These are phyloP conservation scores for Creolimax fragrantissima DNA, from an alignment of 78 protist species.

Conservation along the genomic window DNA sequence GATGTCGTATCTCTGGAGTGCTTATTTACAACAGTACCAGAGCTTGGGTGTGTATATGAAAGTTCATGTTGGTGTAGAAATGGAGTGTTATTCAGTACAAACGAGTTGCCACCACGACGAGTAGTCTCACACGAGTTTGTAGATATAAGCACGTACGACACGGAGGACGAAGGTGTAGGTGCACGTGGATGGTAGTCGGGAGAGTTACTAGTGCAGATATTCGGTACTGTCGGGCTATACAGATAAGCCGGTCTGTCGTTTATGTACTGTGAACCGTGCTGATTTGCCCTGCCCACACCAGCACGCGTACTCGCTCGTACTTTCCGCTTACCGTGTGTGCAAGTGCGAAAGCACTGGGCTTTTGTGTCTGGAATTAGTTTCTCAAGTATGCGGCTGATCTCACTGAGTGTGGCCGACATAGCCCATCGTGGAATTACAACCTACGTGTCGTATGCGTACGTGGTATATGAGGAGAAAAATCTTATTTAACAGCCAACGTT, in stretches of 20 bases:
- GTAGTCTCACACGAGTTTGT: background rate
- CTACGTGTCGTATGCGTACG: too few relatives aligned
- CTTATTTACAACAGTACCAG: background rate
- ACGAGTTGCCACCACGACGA: too few relatives aligned
- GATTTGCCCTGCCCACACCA: too few relatives aligned
- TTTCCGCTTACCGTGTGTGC: background rate
- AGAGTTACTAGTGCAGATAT: background rate
- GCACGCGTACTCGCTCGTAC: too few relatives aligned
- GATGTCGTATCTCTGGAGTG: too few relatives aligned
- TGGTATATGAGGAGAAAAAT: too few relatives aligned
- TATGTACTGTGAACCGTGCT: background rate
- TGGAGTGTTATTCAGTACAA: background rate
- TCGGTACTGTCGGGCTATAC: background rate
- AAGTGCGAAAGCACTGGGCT: background rate
- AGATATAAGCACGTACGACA: background rate
- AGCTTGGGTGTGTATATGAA: background rate
- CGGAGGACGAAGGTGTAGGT: background rate
- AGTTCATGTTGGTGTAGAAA: background rate
- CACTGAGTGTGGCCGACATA: background rate
- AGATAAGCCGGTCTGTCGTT: background rate
- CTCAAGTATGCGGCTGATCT: background rate
- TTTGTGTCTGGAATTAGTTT: background rate
- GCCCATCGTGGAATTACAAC: slow-evolving; percentile 1
- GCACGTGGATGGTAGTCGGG: background rate
- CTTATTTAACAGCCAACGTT: too few relatives aligned